Conservation (phyloP, 2,329 filamentous ascomycete genomes). For the Monilinia polystroma region DNA sequence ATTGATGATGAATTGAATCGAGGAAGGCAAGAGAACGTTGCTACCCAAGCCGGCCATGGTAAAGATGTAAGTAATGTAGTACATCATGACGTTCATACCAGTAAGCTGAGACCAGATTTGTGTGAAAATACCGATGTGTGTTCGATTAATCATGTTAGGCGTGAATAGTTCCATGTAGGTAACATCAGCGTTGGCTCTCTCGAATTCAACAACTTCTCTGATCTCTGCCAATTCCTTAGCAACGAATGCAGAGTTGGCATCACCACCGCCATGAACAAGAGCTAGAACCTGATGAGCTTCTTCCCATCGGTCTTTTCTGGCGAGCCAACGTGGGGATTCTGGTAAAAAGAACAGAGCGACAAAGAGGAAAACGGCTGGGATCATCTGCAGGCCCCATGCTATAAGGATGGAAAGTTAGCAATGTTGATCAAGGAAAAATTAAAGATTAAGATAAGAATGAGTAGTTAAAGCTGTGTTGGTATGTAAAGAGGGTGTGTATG, state of each 20-base stretch:
- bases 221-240: conserved; percentile 69
- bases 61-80: conserved; percentile 57
- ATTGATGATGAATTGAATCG: conserved; percentile 77
- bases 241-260: conserved; percentile 65
- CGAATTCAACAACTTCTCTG: conserved; percentile 73
- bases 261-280: conserved; percentile 61
- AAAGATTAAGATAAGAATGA: no score
- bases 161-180: conserved; percentile 70
- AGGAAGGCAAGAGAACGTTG: conserved; percentile 61
- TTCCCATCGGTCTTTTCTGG: conserved; percentile 60
- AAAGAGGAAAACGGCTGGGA: conserved; percentile 59
- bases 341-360: conserved; percentile 60
- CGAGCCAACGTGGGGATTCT: conserved; percentile 63
- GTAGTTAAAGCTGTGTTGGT: no score
- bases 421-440: no score
- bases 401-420: no score
- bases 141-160: conserved; percentile 72
- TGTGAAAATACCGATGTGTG: conserved; percentile 67
- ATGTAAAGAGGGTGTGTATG: no score
- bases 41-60: conserved; percentile 66
- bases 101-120: conserved; percentile 77
- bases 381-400: conserved; percentile 62
- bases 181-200: conserved; percentile 66
- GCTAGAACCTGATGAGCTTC: conserved; percentile 49
- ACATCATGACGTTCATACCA: conserved; percentile 76